phyloP scores from a whole-genome alignment of 768 basidiomycete genomes.

The Dioszegia aurantiaca region DNA sequence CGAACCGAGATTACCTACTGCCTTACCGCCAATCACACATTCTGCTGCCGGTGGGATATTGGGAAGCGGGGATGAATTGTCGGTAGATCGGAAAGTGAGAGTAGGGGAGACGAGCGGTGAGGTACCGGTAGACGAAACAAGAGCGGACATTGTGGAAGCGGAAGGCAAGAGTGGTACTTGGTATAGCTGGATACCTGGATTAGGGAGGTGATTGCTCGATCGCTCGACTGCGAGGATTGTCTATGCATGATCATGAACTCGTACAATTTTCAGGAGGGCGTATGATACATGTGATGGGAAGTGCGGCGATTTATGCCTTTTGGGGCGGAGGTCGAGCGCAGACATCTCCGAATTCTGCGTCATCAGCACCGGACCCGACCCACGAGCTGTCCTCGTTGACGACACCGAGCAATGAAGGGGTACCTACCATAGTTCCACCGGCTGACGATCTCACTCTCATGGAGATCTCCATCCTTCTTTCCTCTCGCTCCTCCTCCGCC shows the following conservation, averaged over 20 bases:
- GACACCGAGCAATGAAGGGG: neutral
- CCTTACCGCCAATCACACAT: neutral
- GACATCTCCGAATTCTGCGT: constrained; percentile 31
- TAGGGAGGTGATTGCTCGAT: neutral
- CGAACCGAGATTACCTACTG: neutral
- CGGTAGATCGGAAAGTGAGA: neutral
- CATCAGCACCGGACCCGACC: neutral
- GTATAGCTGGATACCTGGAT: constrained; percentile 12
- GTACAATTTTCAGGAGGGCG: neutral
- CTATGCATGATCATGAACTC: neutral
- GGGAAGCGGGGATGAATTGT: neutral
- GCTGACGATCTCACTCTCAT: constrained; percentile 30
- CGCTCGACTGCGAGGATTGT: neutral
- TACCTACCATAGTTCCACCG: constrained; percentile 32
- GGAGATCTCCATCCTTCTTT: constrained; percentile 24
- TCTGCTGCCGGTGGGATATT: neutral
- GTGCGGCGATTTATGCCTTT: too few species aligned
- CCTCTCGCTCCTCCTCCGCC: neutral
- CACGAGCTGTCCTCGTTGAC: too few species aligned
- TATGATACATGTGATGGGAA: neutral
- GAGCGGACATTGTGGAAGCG: too few species aligned
- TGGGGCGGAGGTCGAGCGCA: constrained; percentile 1
- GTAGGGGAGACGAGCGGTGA: neutral
- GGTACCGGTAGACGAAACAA: constrained; percentile 5
- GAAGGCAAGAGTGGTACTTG: neutral